These are phyloP conservation scores for Saccharomyces pastorianus DNA, from an alignment of 1,139 yeast species.

Conservation along the genomic window DNA sequence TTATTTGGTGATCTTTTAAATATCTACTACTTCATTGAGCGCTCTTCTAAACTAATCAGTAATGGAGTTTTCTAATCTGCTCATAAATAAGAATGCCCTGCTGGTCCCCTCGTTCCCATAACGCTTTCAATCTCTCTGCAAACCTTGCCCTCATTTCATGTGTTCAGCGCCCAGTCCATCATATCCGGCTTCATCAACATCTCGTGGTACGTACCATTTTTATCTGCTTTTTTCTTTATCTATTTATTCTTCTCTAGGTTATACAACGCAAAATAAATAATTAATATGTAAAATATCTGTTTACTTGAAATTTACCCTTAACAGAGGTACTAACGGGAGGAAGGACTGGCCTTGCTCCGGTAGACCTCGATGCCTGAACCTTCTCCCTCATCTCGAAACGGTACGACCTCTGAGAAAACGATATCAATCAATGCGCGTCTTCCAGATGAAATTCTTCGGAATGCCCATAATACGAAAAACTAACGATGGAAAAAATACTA, in stretches of 20 bases:
- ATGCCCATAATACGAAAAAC: neutral
- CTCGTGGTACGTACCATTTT: constrained; percentile 27
- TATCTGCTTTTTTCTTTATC: constrained; percentile 20
- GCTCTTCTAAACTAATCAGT: neutral
- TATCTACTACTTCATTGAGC: neutral
- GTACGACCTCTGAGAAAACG: neutral
- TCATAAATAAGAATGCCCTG: neutral
- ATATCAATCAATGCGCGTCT: neutral
- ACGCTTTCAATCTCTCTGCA: neutral
- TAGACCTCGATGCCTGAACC: neutral
- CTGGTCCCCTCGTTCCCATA: neutral
- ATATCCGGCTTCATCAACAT: neutral
- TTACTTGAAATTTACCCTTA: neutral
- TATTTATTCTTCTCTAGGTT: constrained; percentile 2
- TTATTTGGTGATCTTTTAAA: neutral
- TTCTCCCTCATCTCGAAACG: neutral
- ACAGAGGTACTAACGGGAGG: neutral
- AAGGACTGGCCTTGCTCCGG: neutral
- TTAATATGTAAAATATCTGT: neutral
- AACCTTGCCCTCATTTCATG: neutral
- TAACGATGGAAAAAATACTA: neutral
- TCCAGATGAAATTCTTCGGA: neutral
- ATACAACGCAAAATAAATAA: neutral
- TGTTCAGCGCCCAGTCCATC: neutral
- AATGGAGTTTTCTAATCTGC: neutral